phyloP scores from a whole-genome alignment of 2,329 filamentous ascomycete species.

The Trichophyton mentagrophytes region DNA sequence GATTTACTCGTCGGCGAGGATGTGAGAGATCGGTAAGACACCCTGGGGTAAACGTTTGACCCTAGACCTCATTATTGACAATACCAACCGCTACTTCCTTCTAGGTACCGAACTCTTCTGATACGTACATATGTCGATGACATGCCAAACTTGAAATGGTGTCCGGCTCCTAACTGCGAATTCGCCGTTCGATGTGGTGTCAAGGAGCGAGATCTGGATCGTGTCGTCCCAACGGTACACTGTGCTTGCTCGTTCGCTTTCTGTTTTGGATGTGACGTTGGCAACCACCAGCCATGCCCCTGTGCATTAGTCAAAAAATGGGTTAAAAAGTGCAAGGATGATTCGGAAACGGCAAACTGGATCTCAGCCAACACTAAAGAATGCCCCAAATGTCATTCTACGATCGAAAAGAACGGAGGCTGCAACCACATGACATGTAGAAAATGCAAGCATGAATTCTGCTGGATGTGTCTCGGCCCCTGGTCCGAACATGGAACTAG shows the following conservation, averaged over 20 bases:
- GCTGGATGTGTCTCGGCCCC: constrained; percentile 99
- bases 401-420: constrained; percentile 96
- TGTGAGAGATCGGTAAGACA: constrained; percentile 42
- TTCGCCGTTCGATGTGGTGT: constrained; percentile 82
- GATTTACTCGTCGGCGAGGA: constrained; percentile 56
- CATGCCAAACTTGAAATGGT: constrained; percentile 92
- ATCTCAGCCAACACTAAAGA: constrained; percentile 98
- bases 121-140: constrained; percentile 95
- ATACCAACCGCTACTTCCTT: constrained; percentile 11
- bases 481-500: constrained; percentile 98
- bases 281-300: constrained; percentile 85
- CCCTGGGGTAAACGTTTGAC: background rate
- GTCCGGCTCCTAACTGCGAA: constrained; percentile 90
- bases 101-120: constrained; percentile 69
- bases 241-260: constrained; percentile 78
- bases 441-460: constrained; percentile 94
- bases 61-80: background rate
- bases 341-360: constrained; percentile 98
- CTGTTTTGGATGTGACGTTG: constrained; percentile 85
- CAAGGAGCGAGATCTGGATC: constrained; percentile 74
- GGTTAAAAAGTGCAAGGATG: constrained; percentile 97
- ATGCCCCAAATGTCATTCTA: constrained; percentile 89
- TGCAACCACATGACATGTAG: constrained; percentile 98
- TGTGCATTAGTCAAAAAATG: constrained; percentile 86
- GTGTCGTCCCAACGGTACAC: constrained; percentile 76